These are phyloP conservation scores for Tuber magnatum DNA, from an alignment of 495 filamentous ascomycete genomes.

Conservation along the genomic window DNA sequence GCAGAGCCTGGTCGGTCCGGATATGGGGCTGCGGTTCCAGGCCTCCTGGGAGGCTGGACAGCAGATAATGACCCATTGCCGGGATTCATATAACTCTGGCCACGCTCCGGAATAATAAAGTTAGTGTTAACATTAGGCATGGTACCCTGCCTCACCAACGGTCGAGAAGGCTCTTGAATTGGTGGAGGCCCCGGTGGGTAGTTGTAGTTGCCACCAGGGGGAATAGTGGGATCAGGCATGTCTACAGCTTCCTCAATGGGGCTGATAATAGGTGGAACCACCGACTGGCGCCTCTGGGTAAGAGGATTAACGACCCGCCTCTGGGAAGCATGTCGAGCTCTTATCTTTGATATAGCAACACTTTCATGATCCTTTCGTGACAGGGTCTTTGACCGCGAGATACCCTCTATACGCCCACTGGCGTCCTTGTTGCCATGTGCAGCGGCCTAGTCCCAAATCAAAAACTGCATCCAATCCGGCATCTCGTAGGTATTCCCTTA, in stretches of 20 bases:
- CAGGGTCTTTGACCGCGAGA: slow-evolving; percentile 76
- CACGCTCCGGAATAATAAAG: slow-evolving; percentile 39
- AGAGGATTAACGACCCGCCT: slow-evolving; percentile 54
- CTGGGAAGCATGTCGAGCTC: slow-evolving; percentile 84
- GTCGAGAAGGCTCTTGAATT: slow-evolving; percentile 48
- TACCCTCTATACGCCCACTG: slow-evolving; percentile 67
- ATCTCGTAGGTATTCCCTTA: slow-evolving; percentile 7
- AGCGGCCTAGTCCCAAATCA: slow-evolving; percentile 50
- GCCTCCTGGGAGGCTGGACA: slow-evolving; percentile 29
- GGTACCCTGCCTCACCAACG: slow-evolving; percentile 45
- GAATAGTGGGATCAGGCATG: slow-evolving; percentile 61
- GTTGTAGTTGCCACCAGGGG: slow-evolving; percentile 44
- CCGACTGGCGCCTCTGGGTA: slow-evolving; percentile 38
- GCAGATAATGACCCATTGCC: slow-evolving; percentile 21
- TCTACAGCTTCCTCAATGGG: slow-evolving; percentile 48
- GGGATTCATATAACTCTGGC: slow-evolving; percentile 5
- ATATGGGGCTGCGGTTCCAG: slow-evolving; percentile 34
- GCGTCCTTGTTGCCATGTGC: slow-evolving; percentile 92
- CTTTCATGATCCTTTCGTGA: slow-evolving; percentile 89
- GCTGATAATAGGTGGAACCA: slow-evolving; percentile 24
- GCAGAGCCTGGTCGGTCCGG: slow-evolving; percentile 27
- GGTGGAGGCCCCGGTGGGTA: slow-evolving; percentile 45
- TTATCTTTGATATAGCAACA: slow-evolving; percentile 80
- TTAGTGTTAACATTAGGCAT: slow-evolving; percentile 54
- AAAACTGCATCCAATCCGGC: background rate